Percentiles rank a stretch among this genome's conserved stretches.
Conservation (phyloP, 352 stramenopile genomes). For the Phytophthora litchii region DNA sequence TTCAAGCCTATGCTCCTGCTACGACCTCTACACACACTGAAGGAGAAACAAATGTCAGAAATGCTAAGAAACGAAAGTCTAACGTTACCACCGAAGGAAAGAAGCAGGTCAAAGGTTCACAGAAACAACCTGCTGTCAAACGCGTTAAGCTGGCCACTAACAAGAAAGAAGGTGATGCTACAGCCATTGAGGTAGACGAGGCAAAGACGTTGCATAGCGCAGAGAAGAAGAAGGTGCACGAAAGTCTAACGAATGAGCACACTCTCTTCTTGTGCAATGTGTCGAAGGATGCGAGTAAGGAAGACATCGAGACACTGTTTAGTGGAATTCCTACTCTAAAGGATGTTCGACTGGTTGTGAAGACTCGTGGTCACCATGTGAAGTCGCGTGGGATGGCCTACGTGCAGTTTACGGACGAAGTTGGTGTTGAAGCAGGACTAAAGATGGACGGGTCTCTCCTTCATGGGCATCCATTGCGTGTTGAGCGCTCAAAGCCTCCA, state of each 20-base stretch:
- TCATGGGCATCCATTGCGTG: conserved; percentile 47
- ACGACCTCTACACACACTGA: background rate
- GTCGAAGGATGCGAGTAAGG: conserved; percentile 57
- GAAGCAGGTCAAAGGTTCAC: conserved; percentile 14
- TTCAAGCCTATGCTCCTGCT: conserved; percentile 2
- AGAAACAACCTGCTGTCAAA: conserved; percentile 26
- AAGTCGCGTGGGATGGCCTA: conserved; percentile 83
- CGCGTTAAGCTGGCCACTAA: conserved; percentile 24
- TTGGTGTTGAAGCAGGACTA: conserved; percentile 44
- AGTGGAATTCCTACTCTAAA: conserved; percentile 49
- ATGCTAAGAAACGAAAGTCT: conserved; percentile 30
- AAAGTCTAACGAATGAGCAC: conserved; percentile 59
- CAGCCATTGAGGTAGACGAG: conserved; percentile 6
- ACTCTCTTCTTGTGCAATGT: conserved; percentile 78
- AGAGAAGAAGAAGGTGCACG: conserved; percentile 42
- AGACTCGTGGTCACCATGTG: conserved; percentile 55
- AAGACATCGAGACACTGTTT: conserved; percentile 61
- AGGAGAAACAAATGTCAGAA: conserved; percentile 22
- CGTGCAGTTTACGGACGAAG: conserved; percentile 61
- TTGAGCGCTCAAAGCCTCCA: conserved; percentile 59
- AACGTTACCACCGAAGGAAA: conserved; percentile 4
- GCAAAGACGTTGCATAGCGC: conserved; percentile 1
- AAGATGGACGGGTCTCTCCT: conserved; percentile 38
- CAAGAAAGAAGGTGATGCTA: background rate
- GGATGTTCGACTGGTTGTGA: conserved; percentile 70